Percentiles rank a stretch among this genome's conserved stretches.
Evolutionary conservation across 2,329 filamentous ascomycete genomes (phyloP).

Genomic region (Pezizomycotina sp.): DNA sequence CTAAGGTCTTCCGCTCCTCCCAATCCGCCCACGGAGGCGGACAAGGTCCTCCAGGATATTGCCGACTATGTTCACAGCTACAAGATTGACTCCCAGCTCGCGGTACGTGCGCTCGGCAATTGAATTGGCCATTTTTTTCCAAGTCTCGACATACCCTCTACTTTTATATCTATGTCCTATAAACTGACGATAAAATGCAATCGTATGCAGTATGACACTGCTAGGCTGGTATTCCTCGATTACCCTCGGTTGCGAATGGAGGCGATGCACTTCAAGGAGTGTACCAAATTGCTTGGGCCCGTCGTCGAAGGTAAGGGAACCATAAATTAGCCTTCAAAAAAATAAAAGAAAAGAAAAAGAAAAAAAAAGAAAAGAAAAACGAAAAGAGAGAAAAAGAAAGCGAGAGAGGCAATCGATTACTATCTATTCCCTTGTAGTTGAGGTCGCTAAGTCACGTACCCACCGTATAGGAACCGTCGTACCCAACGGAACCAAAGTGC

Average conservation of each 20-base stretch:
- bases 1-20: slow-evolving; percentile 14
- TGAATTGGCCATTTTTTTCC: too few relatives aligned
- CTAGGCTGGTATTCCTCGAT: slow-evolving; percentile 90
- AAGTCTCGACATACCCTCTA: too few relatives aligned
- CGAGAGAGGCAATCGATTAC: too few relatives aligned
- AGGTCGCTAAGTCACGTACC: too few relatives aligned
- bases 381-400: too few relatives aligned
- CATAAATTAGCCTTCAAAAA: not conserved
- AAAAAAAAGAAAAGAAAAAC: too few relatives aligned
- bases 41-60: slow-evolving; percentile 56
- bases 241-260: slow-evolving; percentile 93
- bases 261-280: slow-evolving; percentile 88
- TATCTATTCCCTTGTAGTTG: too few relatives aligned
- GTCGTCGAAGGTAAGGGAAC: slow-evolving; percentile 49
- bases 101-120: slow-evolving; percentile 43
- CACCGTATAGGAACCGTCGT: slow-evolving; percentile 48
- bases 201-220: slow-evolving; percentile 63
- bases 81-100: slow-evolving; percentile 75
- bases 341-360: not conserved
- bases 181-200: too few relatives aligned
- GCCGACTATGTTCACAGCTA: slow-evolving; percentile 88
- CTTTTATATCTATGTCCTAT: not conserved
- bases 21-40: slow-evolving; percentile 21
- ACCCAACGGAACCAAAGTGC: slow-evolving; percentile 79
- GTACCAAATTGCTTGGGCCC: slow-evolving; percentile 83